Evolutionary conservation across 192 early-diverging fungal genomes (phyloP).

Genomic region (Dispira parvispora): DNA sequence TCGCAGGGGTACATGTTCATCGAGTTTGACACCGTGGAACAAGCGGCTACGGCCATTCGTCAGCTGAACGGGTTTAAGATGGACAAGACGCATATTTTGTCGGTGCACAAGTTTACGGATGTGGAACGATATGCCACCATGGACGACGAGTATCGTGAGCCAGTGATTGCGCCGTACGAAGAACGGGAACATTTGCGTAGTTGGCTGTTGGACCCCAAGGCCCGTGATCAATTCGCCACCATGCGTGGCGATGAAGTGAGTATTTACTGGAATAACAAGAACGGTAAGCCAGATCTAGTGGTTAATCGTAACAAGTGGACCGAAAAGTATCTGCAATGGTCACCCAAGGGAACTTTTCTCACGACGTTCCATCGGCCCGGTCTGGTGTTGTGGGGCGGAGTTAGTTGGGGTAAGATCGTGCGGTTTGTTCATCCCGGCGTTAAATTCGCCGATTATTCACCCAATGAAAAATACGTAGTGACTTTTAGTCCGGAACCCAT

Average conservation of each 20-base stretch:
- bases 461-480: slow-evolving; percentile 84
- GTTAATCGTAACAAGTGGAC: slow-evolving; percentile 64
- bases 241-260: slow-evolving; percentile 68
- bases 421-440: slow-evolving; percentile 85
- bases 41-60: slow-evolving; percentile 41
- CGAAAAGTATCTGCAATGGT: slow-evolving; percentile 87
- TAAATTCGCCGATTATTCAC: slow-evolving; percentile 81
- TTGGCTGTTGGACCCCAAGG: slow-evolving; percentile 71
- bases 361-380: slow-evolving; percentile 89
- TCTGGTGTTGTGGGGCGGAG: slow-evolving; percentile 91
- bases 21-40: slow-evolving; percentile 75
- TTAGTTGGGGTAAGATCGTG: slow-evolving; percentile 75
- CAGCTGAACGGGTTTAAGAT: slow-evolving; percentile 52
- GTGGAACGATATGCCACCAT: slow-evolving; percentile 66
- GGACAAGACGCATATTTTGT: slow-evolving; percentile 63
- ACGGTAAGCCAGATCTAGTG: slow-evolving; percentile 56
- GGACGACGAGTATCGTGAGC: slow-evolving; percentile 58
- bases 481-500: slow-evolving; percentile 85
- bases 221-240: slow-evolving; percentile 84
- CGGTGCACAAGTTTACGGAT: slow-evolving; percentile 82
- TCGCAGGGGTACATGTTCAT: slow-evolving; percentile 91
- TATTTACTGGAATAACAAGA: slow-evolving; percentile 84
- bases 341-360: slow-evolving; percentile 84
- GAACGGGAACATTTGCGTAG: slow-evolving; percentile 71
- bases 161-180: slow-evolving; percentile 30